These are phyloP conservation scores for Claviceps arundinis DNA, from an alignment of 2,329 filamentous ascomycete genomes.

Conservation along the genomic window DNA sequence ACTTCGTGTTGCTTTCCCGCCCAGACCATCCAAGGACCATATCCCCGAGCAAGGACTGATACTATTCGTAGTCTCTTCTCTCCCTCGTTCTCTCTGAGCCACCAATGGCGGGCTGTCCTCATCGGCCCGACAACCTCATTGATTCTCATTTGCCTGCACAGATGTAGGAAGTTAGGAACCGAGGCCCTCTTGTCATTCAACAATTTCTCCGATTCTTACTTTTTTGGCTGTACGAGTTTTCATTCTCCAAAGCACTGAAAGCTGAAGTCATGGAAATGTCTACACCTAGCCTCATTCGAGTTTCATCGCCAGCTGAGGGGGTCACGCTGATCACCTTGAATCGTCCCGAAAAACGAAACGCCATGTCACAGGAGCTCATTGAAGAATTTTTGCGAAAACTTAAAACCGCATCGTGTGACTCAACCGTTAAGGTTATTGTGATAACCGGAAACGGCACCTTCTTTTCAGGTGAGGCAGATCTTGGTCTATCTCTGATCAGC, in stretches of 20 bases:
- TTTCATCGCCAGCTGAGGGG: slow-evolving; percentile 13
- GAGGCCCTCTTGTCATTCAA: too few relatives aligned
- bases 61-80: neutral
- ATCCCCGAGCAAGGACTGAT: neutral
- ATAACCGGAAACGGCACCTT: slow-evolving; percentile 21
- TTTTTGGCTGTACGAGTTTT: neutral
- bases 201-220: neutral
- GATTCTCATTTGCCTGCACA: neutral
- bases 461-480: slow-evolving; percentile 11
- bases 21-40: neutral
- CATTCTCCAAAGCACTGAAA: neutral
- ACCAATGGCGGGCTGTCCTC: neutral
- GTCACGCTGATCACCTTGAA: slow-evolving; percentile 38
- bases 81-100: neutral
- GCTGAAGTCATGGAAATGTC: slow-evolving; percentile 6
- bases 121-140: neutral
- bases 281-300: slow-evolving; percentile 9
- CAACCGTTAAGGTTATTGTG: slow-evolving; percentile 21
- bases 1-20: too few relatives aligned
- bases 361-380: slow-evolving; percentile 39
- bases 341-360: slow-evolving; percentile 44
- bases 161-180: too few relatives aligned
- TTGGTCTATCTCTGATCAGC: neutral
- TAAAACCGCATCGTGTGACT: slow-evolving; percentile 9
- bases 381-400: slow-evolving; percentile 25